These are phyloP conservation scores for Talaromyces wortmannii DNA, from an alignment of 495 filamentous ascomycete genomes.

Conservation along the genomic window DNA sequence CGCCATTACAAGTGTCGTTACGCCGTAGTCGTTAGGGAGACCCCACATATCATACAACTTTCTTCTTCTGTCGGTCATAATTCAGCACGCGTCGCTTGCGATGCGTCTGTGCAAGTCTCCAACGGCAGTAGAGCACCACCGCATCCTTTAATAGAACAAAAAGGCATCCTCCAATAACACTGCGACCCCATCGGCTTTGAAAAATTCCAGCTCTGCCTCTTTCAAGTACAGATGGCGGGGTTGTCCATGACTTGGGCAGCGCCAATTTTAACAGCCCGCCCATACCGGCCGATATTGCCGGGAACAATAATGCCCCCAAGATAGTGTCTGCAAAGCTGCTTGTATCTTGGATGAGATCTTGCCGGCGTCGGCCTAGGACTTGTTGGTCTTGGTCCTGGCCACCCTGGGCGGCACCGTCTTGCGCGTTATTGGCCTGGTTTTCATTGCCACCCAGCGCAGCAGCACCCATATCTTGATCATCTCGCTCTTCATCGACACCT, in stretches of 20 bases:
- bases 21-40: neutral
- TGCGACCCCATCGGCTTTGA: slow-evolving; percentile 71
- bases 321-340: slow-evolving; percentile 47
- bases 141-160: slow-evolving; percentile 75
- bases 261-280: slow-evolving; percentile 59
- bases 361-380: slow-evolving; percentile 26
- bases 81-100: slow-evolving; percentile 60
- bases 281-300: slow-evolving; percentile 54
- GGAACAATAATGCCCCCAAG: slow-evolving; percentile 58
- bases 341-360: slow-evolving; percentile 44
- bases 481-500: slow-evolving; percentile 31
- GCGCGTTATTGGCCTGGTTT: slow-evolving; percentile 10
- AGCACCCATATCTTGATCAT: slow-evolving; percentile 17
- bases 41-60: slow-evolving; percentile 4
- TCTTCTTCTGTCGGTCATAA: slow-evolving; percentile 44
- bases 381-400: slow-evolving; percentile 16
- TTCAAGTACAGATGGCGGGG: slow-evolving; percentile 30
- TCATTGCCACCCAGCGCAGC: slow-evolving; percentile 23
- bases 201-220: slow-evolving; percentile 51
- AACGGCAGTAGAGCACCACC: slow-evolving; percentile 66
- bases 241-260: slow-evolving; percentile 59
- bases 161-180: slow-evolving; percentile 70
- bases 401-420: slow-evolving; percentile 13
- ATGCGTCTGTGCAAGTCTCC: slow-evolving; percentile 64
- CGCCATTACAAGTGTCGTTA: neutral